phyloP scores from a whole-genome alignment of 345 rosid genomes.

The Pistacia integerrima region DNA sequence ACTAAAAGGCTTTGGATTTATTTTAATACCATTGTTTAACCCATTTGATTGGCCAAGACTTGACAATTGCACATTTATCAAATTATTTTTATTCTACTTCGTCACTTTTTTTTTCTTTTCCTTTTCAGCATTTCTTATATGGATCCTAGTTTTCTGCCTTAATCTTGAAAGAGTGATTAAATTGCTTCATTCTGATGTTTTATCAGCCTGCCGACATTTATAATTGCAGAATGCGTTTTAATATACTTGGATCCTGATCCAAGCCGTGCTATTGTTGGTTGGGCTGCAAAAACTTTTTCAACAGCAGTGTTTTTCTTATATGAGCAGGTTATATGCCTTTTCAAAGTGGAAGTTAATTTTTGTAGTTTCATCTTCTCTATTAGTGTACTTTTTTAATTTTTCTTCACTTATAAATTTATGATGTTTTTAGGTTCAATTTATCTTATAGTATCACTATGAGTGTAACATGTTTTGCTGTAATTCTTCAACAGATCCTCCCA shows the following conservation, averaged over 20 bases:
- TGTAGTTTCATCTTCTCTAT: slow-evolving; percentile 14
- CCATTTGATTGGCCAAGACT: neutral
- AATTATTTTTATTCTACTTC: neutral
- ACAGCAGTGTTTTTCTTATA: slow-evolving; percentile 85
- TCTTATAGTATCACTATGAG: slow-evolving; percentile 1
- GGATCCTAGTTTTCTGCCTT: slow-evolving; percentile 18
- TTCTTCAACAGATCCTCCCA: slow-evolving; percentile 76
- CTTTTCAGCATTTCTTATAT: slow-evolving; percentile 1
- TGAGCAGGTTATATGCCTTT: slow-evolving; percentile 72
- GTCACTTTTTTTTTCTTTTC: neutral
- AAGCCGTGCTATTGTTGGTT: slow-evolving; percentile 67
- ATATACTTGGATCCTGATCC: slow-evolving; percentile 96
- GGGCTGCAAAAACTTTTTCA: slow-evolving; percentile 79
- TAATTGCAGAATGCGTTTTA: slow-evolving; percentile 97
- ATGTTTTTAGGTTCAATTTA: neutral
- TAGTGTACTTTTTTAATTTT: neutral
- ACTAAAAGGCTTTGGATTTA: neutral
- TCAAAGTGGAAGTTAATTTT: neutral
- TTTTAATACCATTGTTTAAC: neutral
- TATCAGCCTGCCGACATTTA: slow-evolving; percentile 97
- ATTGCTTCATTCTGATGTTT: slow-evolving; percentile 52
- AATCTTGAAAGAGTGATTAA: slow-evolving; percentile 25
- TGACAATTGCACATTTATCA: neutral
- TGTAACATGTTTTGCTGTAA: slow-evolving; percentile 17
- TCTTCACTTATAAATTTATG: neutral